Base-by-base conservation (phyloP, 768 basidiomycete genomes). In the Mycena galericulata region DNA sequence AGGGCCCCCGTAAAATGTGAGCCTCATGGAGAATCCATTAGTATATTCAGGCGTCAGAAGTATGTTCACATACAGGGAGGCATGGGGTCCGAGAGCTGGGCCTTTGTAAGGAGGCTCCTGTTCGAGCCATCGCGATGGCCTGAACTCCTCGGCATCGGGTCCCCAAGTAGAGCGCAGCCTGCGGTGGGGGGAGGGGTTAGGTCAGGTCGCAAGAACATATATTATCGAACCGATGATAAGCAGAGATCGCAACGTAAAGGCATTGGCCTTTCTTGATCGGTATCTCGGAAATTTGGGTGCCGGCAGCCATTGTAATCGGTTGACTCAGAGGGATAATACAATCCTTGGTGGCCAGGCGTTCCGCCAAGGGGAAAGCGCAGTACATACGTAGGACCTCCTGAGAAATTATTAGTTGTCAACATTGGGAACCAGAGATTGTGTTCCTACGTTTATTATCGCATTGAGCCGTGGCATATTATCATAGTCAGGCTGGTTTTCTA, bases 81-180 rank as follows among this genome's bases (percentile, higher is more conserved):
- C 56, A 15, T 65, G 32, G 2, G 64, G 64, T 51, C 58, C 58
- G 9, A 60, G 43, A 32, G 29, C 45, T 10, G 64, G 20, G 10
- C 46, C 64, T 20, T 58, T 58, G 46, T 49, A 57, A n/a, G n/a
- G n/a, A 3, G 56, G 47, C 14, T 65, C 55, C 27, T 34, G 22
- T 38, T 57, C 64, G 18, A 65, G 56, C 56, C 45, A 57, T 11
- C 64, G 36, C n/a, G 46, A 51, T 10, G 55, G 64, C 9, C 63
- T 62, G 56, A 75, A 78, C 29, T 73, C 66, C 10, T 49, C 38
- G 11, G 75, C 74, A 38, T 77, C 75, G 9, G 54, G 0, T 4
- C 71, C 71, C 71, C 71, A 69, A 9, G 70, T 40, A 9, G 68
- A 62, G 2, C n/a, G n/a, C 20, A 69, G 32, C 43, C 71, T 69